Evolutionary conservation across 768 basidiomycete species (phyloP), one percentile per base, ranked within the genome.

Genomic region (Fibroporia radiculosa): DNA sequence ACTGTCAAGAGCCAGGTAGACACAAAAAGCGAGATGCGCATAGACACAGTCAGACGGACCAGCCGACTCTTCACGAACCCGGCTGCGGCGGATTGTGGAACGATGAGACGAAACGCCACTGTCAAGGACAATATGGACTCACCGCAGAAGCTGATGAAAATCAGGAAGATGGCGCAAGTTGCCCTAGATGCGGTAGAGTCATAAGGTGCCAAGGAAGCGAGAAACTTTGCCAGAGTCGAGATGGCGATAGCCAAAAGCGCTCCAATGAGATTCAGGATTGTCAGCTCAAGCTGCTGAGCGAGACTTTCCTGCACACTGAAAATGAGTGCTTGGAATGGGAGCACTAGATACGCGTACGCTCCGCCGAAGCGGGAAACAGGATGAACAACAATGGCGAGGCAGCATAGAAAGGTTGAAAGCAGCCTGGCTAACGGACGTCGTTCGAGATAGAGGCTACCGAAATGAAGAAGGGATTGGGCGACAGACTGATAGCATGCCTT

Each of bases 1-100:
- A 51, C 56, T 3, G 73, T 73, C 18, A 75, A 54, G 16, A 71
- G 50, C 68, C 70, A 75, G 20, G 73, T 63, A 1, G 70, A 67
- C n/a, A 71, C 56, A 45, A 75, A 73, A 47, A 69, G 70, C 8
- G 67, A 65, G 38, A 74, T 72, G 16, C 72, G 71, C 35, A 63
- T 64, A 4, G 72, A 63, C 10, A 70, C 48, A 23, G 66, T 67
- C 16, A 75, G 55, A 14, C 72, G 65, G 31, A 70, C 72, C 6
- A 74, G 56, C 14, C 67, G 62, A 45, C 74, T 75, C 50, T 72
- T 72, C n/a, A 58, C 42, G 40, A 61, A 59, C 3, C 68, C 68
- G 44, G 68, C 68, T 69, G 41, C 34, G 34, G 16, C 7, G 20
- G 16, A 35, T 35, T 18, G 34, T n/a, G 29, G 29, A 31, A n/a